Evolutionary conservation across 2,329 filamentous ascomycete species (phyloP), one percentile per base, ranked within the genome.

Genomic region (Orbilia blumenaviensis): DNA sequence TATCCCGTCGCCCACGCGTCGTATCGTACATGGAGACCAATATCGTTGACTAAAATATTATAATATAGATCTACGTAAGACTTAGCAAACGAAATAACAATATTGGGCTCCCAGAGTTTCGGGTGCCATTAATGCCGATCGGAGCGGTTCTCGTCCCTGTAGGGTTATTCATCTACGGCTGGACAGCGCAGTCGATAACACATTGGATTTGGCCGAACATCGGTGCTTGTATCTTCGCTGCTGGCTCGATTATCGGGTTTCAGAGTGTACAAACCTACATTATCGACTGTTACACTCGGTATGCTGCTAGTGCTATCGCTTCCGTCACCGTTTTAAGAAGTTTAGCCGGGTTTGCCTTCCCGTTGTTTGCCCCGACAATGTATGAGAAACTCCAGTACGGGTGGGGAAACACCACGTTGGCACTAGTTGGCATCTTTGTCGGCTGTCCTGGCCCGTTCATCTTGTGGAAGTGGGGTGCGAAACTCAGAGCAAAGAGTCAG

Each of bases 121-220:
- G 86, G 0, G 81, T 88, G 0, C 86, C 87, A 0, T 83, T 87
- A 0, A 87, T 90, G 83, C 85, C 89, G 62, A 83, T 86, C 10
- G 86, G 86, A 0, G 84, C 85, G 0, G 78, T 88, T 1, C 83
- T 88, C 36, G 84, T 89, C 0, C 87, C 88, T 0, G 80, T 85
- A 16, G 85, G 86, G 7, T 83, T 89, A 0, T 86, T 89, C 77
- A 85, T 86, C 82, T 89, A 89, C 79, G 88, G 88, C 32, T 89
- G 88, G 87, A 83, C 84, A 1, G 87, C 87, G 0, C 83, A 89
- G 56, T 83, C 84, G 32, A 80, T 83, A 0, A 82, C 84, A 0
- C 86, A 88, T 79, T 90, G 87, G 87, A 87, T 89, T 48, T 83
- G 88, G 3, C 88, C 88, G 0, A 88, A 90, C 72, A 83, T 90